These are phyloP conservation scores for slime mould (Dictyostelium discoideum) DNA, from an alignment of 78 protist genomes.

Conservation along the genomic window DNA sequence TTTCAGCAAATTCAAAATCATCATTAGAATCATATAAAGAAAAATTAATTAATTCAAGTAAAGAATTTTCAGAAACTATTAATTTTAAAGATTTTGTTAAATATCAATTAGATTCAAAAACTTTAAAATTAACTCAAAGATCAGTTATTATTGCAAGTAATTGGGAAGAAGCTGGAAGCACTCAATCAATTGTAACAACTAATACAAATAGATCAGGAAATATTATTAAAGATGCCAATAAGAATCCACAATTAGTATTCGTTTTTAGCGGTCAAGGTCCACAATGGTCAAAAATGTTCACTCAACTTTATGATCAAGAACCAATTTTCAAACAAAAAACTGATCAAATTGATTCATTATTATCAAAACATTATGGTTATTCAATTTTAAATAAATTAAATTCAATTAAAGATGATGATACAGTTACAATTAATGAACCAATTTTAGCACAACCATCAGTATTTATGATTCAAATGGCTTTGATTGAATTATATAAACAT, in stretches of 20 bases:
- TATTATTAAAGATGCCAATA: neutral
- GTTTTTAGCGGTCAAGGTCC: constrained; percentile 81
- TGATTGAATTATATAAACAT: constrained; percentile 12
- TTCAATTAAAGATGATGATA: neutral
- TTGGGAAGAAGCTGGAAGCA: neutral
- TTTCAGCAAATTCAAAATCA: constrained; percentile 41
- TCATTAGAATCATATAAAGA: constrained; percentile 29
- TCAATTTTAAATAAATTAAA: constrained; percentile 7
- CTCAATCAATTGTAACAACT: neutral
- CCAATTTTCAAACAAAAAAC: constrained; percentile 2
- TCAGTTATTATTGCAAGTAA: neutral
- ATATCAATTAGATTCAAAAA: neutral
- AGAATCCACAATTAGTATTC: neutral
- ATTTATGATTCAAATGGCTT: constrained; percentile 47
- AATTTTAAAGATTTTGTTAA: constrained; percentile 30
- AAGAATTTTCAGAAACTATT: neutral
- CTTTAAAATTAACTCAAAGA: neutral
- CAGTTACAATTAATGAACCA: constrained; percentile 3
- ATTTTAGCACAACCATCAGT: constrained; percentile 65
- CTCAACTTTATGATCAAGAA: constrained; percentile 5
- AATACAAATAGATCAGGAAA: neutral
- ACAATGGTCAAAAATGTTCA: constrained; percentile 44
- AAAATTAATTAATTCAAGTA: neutral
- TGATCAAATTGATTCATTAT: neutral
- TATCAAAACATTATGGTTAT: constrained; percentile 9